These are phyloP conservation scores for Oenanthe sinensis DNA, from an alignment of 129 eudicot species.

Conservation along the genomic window DNA sequence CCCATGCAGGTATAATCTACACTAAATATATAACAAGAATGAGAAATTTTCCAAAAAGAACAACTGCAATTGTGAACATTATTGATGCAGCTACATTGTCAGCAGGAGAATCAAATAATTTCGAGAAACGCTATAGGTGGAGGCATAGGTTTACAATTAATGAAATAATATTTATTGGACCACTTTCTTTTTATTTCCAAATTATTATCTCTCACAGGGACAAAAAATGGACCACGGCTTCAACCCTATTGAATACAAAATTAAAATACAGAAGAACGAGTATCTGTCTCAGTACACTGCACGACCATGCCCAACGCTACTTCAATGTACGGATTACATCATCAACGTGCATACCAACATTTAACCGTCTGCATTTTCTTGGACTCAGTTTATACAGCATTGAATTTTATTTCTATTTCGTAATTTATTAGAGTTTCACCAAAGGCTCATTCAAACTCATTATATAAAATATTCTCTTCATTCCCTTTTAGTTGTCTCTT, in stretches of 20 bases:
- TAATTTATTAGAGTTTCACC: too few species aligned
- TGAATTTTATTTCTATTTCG: too few species aligned
- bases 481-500: too few species aligned
- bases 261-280: background rate
- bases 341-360: background rate
- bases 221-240: background rate
- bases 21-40: background rate
- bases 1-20: too few species aligned
- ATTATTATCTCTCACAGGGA: background rate
- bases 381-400: too few species aligned
- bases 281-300: slow-evolving; percentile 1
- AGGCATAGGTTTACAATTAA: background rate
- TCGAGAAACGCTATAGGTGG: background rate
- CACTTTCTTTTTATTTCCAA: background rate
- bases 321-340: background rate
- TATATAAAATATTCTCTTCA: too few species aligned
- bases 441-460: too few species aligned
- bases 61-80: background rate
- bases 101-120: background rate
- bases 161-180: background rate
- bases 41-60: background rate
- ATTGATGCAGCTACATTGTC: background rate
- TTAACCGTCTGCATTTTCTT: background rate
- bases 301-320: slow-evolving; percentile 3
- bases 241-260: background rate